Evolutionary conservation across 202 grass and related monocot genomes (phyloP).

Genomic region (Carex arenaria): DNA sequence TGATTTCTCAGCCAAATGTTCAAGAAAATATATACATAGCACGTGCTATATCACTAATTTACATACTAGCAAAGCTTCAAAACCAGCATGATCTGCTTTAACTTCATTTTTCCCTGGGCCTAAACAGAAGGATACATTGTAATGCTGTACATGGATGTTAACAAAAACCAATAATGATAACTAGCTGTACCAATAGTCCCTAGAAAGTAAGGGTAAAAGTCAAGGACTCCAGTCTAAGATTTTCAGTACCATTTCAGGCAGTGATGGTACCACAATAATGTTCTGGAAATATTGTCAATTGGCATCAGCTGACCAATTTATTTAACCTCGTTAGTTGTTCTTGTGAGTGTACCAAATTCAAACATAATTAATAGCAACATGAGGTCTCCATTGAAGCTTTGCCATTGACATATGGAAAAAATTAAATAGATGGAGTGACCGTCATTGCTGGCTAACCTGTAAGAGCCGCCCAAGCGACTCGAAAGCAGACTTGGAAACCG

Average conservation of each 20-base stretch:
- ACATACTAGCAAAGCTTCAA: not conserved
- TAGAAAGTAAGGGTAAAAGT: not conserved
- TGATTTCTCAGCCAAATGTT: not conserved
- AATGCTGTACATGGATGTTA: not conserved
- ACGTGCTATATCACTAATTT: not conserved
- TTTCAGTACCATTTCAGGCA: not conserved
- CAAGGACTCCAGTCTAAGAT: not conserved
- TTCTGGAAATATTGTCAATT: not conserved
- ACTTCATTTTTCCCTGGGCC: not conserved
- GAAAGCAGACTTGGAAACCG: constrained; percentile 62
- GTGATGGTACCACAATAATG: not conserved
- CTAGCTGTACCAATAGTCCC: not conserved
- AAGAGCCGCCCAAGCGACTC: constrained; percentile 77
- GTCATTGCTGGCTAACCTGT: constrained; percentile 7
- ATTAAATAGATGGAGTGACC: not conserved
- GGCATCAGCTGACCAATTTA: not conserved
- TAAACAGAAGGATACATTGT: not conserved
- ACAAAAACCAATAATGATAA: not conserved
- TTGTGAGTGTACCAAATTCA: not conserved
- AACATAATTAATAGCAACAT: not conserved
- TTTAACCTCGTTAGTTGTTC: not conserved
- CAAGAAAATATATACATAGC: not conserved
- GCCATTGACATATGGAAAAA: not conserved
- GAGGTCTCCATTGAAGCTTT: not conserved
- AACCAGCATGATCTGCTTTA: not conserved